A percentile compares a stretch with the other conserved stretches of the same genome.
These are phyloP conservation scores for Neurospora sp. DNA, from an alignment of 495 filamentous ascomycete species.

Conservation along the genomic window DNA sequence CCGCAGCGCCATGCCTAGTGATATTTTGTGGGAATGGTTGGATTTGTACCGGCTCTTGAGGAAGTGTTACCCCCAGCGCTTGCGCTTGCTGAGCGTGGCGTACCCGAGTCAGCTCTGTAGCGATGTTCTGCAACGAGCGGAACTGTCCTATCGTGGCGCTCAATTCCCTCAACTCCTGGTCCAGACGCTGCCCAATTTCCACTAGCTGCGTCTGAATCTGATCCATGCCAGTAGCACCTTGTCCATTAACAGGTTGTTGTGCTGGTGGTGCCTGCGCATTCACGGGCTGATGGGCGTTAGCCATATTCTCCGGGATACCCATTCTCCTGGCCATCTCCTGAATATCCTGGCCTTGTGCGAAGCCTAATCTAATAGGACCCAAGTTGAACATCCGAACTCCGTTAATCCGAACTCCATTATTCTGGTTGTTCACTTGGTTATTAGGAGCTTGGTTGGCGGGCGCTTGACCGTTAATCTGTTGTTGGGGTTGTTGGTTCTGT, in stretches of 20 bases:
- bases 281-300: slow-evolving; percentile 1
- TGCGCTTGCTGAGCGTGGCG: slow-evolving; percentile 17
- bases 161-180: slow-evolving; percentile 46
- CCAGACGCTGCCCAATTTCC: slow-evolving; percentile 55
- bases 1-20: slow-evolving; percentile 32
- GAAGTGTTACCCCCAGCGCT: slow-evolving; percentile 10
- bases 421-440: slow-evolving; percentile 19
- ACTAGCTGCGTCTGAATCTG: slow-evolving; percentile 47
- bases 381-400: slow-evolving; percentile 47
- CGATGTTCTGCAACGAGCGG: slow-evolving; percentile 38
- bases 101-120: slow-evolving; percentile 43
- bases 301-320: slow-evolving; percentile 17
- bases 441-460: slow-evolving; percentile 14
- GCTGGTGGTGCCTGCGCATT: background rate
- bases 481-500: slow-evolving; percentile 20
- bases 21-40: slow-evolving; percentile 20
- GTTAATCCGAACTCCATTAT: slow-evolving; percentile 31
- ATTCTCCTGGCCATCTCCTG: slow-evolving; percentile 35
- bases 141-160: slow-evolving; percentile 46
- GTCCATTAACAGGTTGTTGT: slow-evolving; percentile 1
- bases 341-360: slow-evolving; percentile 43
- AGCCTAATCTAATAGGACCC: slow-evolving; percentile 49
- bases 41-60: slow-evolving; percentile 8
- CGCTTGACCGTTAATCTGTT: slow-evolving; percentile 18
- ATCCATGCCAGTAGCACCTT: slow-evolving; percentile 10